phyloP scores from a whole-genome alignment of 768 basidiomycete genomes.

The Lactarius tabidus region DNA sequence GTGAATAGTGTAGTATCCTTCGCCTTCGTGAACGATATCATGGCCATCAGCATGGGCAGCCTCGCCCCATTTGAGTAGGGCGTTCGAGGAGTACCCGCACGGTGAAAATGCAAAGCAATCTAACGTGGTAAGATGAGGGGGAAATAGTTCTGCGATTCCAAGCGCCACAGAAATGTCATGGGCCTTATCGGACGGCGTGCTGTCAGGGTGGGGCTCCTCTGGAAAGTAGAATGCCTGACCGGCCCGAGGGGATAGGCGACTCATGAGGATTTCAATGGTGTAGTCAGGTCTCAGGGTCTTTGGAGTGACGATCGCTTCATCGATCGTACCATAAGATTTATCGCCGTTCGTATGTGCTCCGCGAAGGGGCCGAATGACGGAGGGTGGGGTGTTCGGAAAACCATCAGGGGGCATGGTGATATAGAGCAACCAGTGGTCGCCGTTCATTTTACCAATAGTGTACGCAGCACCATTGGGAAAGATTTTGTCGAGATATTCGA shows the following conservation, averaged over 20 bases:
- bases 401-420: slow-evolving; percentile 60
- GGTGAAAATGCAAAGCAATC: slow-evolving; percentile 94
- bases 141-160: slow-evolving; percentile 82
- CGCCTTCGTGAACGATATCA: slow-evolving; percentile 41
- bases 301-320: slow-evolving; percentile 20
- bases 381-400: slow-evolving; percentile 22
- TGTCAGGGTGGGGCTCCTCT: slow-evolving; percentile 26
- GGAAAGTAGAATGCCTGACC: slow-evolving; percentile 70
- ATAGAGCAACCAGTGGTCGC: slow-evolving; percentile 98
- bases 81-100: slow-evolving; percentile 95
- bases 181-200: slow-evolving; percentile 48
- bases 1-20: slow-evolving; percentile 98
- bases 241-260: slow-evolving; percentile 72
- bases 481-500: slow-evolving; percentile 84
- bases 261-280: slow-evolving; percentile 99
- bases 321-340: slow-evolving; percentile 13
- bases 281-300: slow-evolving; percentile 55
- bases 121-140: slow-evolving; percentile 68
- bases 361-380: slow-evolving; percentile 24
- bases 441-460: slow-evolving; percentile 95
- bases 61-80: slow-evolving; percentile 66
- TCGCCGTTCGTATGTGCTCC: slow-evolving; percentile 9
- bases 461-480: slow-evolving; percentile 91
- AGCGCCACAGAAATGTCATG: slow-evolving; percentile 61
- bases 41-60: slow-evolving; percentile 27